phyloP scores from a whole-genome alignment of 2,329 filamentous ascomycete genomes.

The Microsporum ferrugineum region DNA sequence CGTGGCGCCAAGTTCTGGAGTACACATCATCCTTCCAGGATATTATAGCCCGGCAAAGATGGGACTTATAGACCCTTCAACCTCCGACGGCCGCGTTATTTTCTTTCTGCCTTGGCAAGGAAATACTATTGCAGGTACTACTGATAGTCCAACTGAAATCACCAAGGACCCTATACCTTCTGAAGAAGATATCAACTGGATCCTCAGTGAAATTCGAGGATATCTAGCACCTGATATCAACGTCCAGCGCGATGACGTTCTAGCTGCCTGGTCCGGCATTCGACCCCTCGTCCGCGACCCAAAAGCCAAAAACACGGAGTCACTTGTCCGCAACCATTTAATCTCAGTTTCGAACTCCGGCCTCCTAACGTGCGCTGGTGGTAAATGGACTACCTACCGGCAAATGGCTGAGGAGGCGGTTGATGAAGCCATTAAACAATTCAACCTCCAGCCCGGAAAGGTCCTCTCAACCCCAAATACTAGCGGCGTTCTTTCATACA shows the following conservation, averaged over 20 bases:
- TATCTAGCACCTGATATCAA: conserved; percentile 78
- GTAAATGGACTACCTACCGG: conserved; percentile 88
- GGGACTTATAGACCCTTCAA: conserved; percentile 76
- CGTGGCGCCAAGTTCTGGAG: conserved; percentile 72
- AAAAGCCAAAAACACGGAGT: conserved; percentile 73
- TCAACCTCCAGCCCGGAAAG: conserved; percentile 49
- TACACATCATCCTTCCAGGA: conserved; percentile 75
- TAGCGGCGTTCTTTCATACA: conserved; percentile 56
- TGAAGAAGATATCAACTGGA: conserved; percentile 80
- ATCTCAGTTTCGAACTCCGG: conserved; percentile 69
- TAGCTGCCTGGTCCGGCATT: conserved; percentile 82
- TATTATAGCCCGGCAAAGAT: conserved; percentile 79
- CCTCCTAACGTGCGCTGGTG: conserved; percentile 72
- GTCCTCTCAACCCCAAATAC: conserved; percentile 53
- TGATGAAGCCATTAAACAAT: conserved; percentile 62
- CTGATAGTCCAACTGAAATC: conserved; percentile 65
- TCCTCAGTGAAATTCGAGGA: conserved; percentile 68
- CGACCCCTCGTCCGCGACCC: conserved; percentile 77
- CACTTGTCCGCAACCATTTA: conserved; percentile 76
- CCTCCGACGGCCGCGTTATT: conserved; percentile 78
- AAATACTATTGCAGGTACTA: conserved; percentile 83
- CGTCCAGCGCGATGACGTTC: conserved; percentile 73
- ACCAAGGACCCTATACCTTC: conserved; percentile 62
- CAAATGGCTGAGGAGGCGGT: conserved; percentile 89
- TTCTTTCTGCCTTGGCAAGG: conserved; percentile 93